Conservation (phyloP, 2,329 filamentous ascomycete genomes). For the Monilinia vaccinii-corymbosi region DNA sequence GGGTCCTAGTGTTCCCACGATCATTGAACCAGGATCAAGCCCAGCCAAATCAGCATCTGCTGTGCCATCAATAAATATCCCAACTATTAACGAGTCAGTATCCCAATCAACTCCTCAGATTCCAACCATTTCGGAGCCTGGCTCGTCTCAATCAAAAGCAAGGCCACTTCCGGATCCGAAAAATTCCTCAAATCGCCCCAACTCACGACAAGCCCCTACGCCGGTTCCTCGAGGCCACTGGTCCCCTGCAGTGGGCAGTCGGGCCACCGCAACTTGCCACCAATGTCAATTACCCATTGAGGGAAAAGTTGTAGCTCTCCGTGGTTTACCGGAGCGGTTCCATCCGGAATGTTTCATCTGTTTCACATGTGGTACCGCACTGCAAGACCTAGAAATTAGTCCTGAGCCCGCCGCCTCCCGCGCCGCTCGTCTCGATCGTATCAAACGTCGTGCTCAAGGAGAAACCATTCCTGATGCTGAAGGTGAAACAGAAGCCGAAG, state of each 20-base stretch:
- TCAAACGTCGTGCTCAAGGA: conserved; percentile 51
- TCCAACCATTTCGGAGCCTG: conserved; percentile 26
- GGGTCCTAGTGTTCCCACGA: conserved; percentile 19
- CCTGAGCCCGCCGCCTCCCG: conserved; percentile 74
- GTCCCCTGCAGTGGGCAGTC: conserved; percentile 45
- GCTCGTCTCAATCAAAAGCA: conserved; percentile 26
- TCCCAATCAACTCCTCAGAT: conserved; percentile 15
- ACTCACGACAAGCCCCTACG: conserved; percentile 29
- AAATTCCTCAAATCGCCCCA: conserved; percentile 18
- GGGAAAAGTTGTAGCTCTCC: conserved; percentile 79
- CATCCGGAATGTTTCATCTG: conserved; percentile 92
- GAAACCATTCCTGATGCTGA: conserved; percentile 53
- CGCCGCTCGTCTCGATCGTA: conserved; percentile 63
- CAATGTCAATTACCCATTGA: conserved; percentile 79
- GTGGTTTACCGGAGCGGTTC: conserved; percentile 65
- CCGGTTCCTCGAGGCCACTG: conserved; percentile 37
- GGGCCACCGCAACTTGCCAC: conserved; percentile 66
- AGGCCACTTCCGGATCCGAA: conserved; percentile 34
- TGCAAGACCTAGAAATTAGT: conserved; percentile 95
- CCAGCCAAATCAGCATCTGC: conserved; percentile 19
- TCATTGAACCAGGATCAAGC: conserved; percentile 29
- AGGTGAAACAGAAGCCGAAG: conserved; percentile 55
- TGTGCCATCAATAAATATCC: conserved; percentile 22
- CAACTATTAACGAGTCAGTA: conserved; percentile 21
- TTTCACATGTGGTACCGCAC: conserved; percentile 73